Conservation (phyloP, 2,329 filamentous ascomycete genomes). For the Clonostachys rhizophaga region DNA sequence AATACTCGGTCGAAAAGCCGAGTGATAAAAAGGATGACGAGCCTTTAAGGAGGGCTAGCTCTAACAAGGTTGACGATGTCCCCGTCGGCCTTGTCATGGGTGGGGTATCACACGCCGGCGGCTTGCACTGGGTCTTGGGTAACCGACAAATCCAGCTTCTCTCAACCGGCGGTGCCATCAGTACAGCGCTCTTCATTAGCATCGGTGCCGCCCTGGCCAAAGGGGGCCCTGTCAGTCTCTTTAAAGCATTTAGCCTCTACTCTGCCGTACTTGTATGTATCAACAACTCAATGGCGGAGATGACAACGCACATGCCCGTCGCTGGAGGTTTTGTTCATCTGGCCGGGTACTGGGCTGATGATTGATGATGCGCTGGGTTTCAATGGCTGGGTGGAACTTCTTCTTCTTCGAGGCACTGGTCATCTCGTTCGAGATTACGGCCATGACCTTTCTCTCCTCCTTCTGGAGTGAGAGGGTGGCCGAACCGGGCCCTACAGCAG, state of each 20-base stretch:
- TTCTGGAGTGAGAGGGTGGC: conserved; percentile 31
- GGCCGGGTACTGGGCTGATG: conserved; percentile 38
- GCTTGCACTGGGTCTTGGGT: not conserved
- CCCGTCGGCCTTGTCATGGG: no score
- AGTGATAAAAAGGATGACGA: no score
- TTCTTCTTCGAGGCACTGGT: conserved; percentile 39
- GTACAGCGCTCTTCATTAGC: conserved; percentile 23
- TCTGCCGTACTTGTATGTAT: conserved; percentile 15
- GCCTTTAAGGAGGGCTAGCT: no score
- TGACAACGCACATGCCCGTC: conserved; percentile 43
- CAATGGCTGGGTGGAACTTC: conserved; percentile 42
- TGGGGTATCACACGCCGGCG: no score
- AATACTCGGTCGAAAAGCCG: no score
- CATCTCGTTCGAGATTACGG: conserved; percentile 43
- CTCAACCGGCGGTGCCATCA: conserved; percentile 47
- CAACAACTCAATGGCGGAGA: conserved; percentile 29
- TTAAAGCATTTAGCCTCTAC: conserved; percentile 19
- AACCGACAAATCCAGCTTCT: conserved; percentile 39
- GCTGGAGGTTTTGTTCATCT: conserved; percentile 39
- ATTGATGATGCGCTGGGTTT: conserved; percentile 42
- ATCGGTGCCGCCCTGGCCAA: conserved; percentile 25
- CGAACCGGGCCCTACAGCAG: conserved; percentile 33
- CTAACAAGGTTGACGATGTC: no score
- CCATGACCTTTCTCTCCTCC: conserved; percentile 38
- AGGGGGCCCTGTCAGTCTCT: conserved; percentile 22